Conservation (phyloP, 129 eudicot species). For the Artemisia tridentata region DNA sequence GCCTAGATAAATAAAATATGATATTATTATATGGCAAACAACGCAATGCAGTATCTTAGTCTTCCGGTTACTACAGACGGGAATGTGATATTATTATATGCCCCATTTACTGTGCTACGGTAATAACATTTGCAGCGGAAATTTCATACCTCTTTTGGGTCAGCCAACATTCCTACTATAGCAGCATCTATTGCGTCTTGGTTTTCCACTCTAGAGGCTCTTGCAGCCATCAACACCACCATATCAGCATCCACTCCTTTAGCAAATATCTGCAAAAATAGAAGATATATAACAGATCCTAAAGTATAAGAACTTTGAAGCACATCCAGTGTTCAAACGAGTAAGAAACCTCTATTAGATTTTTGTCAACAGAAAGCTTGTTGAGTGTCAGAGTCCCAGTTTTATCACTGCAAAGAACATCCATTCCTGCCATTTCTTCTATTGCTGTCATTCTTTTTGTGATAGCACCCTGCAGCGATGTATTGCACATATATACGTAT, state of each 20-base stretch:
- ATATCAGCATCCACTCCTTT: slow-evolving; percentile 68
- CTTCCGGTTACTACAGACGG: too few relatives aligned
- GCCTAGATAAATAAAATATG: slow-evolving; percentile 43
- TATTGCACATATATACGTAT: slow-evolving; percentile 5
- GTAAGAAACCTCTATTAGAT: slow-evolving; percentile 60
- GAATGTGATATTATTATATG: neutral
- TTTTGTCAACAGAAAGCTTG: slow-evolving; percentile 72
- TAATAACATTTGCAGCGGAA: neutral
- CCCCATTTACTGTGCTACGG: neutral
- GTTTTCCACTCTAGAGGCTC: slow-evolving; percentile 81
- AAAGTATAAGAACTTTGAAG: neutral
- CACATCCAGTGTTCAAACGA: slow-evolving; percentile 11
- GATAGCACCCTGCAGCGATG: slow-evolving; percentile 69
- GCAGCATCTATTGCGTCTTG: slow-evolving; percentile 92
- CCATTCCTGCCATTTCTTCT: slow-evolving; percentile 95
- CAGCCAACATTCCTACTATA: slow-evolving; percentile 69
- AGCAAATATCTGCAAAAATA: slow-evolving; percentile 49
- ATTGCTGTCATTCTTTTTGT: slow-evolving; percentile 90
- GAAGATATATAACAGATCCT: slow-evolving; percentile 4
- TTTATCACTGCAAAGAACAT: slow-evolving; percentile 88
- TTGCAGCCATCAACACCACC: slow-evolving; percentile 82
- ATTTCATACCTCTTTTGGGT: slow-evolving; percentile 61
- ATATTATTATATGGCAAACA: slow-evolving; percentile 1
- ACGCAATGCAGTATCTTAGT: too few relatives aligned
- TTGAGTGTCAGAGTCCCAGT: slow-evolving; percentile 80